A percentile compares a stretch with the other conserved stretches of the same genome.
These are phyloP conservation scores for Ceratobasidium sp. DNA, from an alignment of 1,284 basidiomycete genomes.

Conservation along the genomic window DNA sequence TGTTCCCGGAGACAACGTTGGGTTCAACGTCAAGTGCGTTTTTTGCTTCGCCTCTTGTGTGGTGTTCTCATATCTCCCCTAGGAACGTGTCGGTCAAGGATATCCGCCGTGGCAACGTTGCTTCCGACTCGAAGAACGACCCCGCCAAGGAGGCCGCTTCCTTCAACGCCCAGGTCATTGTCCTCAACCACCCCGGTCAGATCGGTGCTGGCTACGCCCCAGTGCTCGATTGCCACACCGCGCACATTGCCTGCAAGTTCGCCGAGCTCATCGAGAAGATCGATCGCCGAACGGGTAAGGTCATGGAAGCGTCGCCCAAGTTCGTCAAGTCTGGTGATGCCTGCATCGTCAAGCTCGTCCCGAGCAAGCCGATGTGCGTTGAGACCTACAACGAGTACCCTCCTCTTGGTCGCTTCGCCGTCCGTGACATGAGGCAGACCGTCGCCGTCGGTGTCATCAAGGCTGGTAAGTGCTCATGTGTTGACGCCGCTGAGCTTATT, in stretches of 20 bases:
- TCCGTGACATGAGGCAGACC: constrained; percentile 98
- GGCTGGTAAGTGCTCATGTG: constrained; percentile 53
- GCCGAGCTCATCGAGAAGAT: constrained; percentile 98
- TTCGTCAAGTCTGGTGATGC: constrained; percentile 97
- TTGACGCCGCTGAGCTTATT: background rate
- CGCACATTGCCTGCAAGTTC: constrained; percentile 99
- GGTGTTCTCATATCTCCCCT: constrained; percentile 49
- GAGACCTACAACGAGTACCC: constrained; percentile 98
- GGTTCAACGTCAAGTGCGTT: constrained; percentile 92
- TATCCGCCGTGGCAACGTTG: constrained; percentile 99
- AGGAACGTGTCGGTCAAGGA: constrained; percentile 99
- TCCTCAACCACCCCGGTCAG: constrained; percentile 99
- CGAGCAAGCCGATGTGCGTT: constrained; percentile 94
- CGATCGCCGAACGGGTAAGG: constrained; percentile 96
- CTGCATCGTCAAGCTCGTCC: constrained; percentile 97
- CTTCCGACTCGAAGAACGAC: constrained; percentile 99
- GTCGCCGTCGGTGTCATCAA: constrained; percentile 98
- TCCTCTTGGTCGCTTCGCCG: constrained; percentile 98
- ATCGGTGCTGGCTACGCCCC: constrained; percentile 98
- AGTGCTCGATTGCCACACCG: constrained; percentile 99
- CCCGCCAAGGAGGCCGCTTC: constrained; percentile 99
- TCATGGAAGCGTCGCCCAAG: constrained; percentile 87
- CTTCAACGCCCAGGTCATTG: constrained; percentile 99
- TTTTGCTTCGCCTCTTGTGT: constrained; percentile 35
- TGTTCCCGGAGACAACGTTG: constrained; percentile 98